A percentile compares a stretch with the other conserved stretches of the same genome.
phyloP scores from a whole-genome alignment of 495 filamentous ascomycete species.

The Penicillium ucsense region DNA sequence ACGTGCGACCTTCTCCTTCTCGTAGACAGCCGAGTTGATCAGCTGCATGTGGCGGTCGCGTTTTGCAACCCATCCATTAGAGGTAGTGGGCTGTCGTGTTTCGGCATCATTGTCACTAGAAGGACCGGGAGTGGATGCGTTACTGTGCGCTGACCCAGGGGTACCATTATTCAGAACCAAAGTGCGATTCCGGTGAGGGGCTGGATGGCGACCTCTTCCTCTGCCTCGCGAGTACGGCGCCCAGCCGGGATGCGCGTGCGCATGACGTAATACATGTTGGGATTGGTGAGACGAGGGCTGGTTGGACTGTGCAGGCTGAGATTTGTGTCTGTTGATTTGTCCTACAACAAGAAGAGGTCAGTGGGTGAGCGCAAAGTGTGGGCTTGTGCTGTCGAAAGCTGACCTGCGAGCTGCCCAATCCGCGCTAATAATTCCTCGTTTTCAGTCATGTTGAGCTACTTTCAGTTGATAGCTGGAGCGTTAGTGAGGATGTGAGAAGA shows the following conservation, averaged over 20 bases:
- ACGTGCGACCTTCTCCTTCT: slow-evolving; percentile 62
- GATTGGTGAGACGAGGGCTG: slow-evolving; percentile 17
- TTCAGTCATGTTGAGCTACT: slow-evolving; percentile 48
- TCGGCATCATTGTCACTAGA: slow-evolving; percentile 27
- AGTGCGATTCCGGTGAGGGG: slow-evolving; percentile 57
- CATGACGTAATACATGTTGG: slow-evolving; percentile 29
- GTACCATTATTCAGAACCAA: slow-evolving; percentile 58
- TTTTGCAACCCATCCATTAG: slow-evolving; percentile 64
- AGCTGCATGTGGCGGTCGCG: slow-evolving; percentile 79
- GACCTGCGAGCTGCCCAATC: slow-evolving; percentile 70
- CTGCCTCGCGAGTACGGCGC: slow-evolving; percentile 37
- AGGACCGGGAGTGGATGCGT: slow-evolving; percentile 25
- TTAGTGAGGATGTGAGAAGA: slow-evolving; percentile 2
- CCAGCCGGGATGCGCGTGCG: slow-evolving; percentile 37
- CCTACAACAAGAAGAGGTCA: slow-evolving; percentile 38
- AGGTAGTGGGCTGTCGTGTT: slow-evolving; percentile 16
- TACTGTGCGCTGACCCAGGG: slow-evolving; percentile 12
- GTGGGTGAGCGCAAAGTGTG: slow-evolving; percentile 11
- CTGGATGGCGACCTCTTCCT: slow-evolving; percentile 30
- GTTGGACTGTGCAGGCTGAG: slow-evolving; percentile 36
- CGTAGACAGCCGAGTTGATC: slow-evolving; percentile 76
- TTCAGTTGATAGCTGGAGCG: not conserved
- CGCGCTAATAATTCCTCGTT: slow-evolving; percentile 65
- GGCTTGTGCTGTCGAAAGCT: slow-evolving; percentile 11
- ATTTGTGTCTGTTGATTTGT: slow-evolving; percentile 78